Base-by-base conservation (phyloP, 164 flowering plant genomes). In the Echeveria elegans region DNA sequence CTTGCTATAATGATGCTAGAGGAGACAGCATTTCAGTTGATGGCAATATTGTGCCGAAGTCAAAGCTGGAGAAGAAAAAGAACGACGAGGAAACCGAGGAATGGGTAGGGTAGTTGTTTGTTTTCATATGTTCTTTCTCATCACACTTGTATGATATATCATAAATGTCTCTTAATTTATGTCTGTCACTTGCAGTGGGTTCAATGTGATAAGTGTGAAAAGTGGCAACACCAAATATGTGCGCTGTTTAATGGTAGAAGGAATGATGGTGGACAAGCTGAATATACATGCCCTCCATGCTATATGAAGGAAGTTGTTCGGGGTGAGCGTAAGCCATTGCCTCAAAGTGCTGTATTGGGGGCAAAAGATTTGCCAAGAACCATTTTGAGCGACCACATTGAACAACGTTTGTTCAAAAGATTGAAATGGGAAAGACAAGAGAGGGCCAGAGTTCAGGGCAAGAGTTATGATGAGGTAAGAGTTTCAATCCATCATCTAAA, bases 191-290 rank as follows among this genome's bases (percentile, higher is more conserved):
- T n/a, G 75, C 91, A 95, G 99, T 95, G 99, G 99, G 99, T 92
- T 72, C 97, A 92, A 82, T 95, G 99, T 75, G 99, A 90, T 71
- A 95, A 87, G 59, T 95, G 99, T 82, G 96, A 92, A 79, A 92
- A 91, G 63, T 95, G 99, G 99, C 99, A 95, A 71, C 99, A 95
- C 81, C 97, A 92, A 72, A 90, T 95, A 32, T 95, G 99, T 84
- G 97, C 99, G 37, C 77, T 95, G 61, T 95, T 95, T 70, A 95
- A 95, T 86, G 97, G 94, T 47, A 77, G 92, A 56, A 85, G 97
- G 69, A 95, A 95, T 82, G 96, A 95, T 78, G 99, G 96, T 63
- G 99, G 97, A 65, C 88, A 87, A 77, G 97, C 99, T 73, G 99
- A 95, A 67, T 95, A 95, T 67, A 90, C 97, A 52, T 95, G 99